These are phyloP conservation scores for Pleoardoris graminearum DNA, from an alignment of 2,329 filamentous ascomycete genomes.

Conservation along the genomic window DNA sequence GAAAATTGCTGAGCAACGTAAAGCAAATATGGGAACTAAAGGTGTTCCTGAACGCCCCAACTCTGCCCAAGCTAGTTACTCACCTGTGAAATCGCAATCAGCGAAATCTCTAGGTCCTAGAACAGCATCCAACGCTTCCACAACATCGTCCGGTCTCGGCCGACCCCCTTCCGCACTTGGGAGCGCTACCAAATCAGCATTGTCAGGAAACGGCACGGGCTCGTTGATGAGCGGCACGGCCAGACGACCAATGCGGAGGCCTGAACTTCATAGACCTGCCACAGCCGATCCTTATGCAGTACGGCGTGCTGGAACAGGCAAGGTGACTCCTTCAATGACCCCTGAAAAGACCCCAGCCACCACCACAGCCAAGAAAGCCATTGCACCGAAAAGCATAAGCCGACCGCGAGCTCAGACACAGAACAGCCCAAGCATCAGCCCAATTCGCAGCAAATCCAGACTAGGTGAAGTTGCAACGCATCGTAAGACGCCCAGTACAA, in stretches of 20 bases:
- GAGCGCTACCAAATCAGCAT: constrained; percentile 36
- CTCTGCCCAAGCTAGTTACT: constrained; percentile 60
- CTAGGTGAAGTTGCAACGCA: constrained; percentile 32
- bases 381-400: constrained; percentile 33
- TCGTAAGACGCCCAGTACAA: constrained; percentile 35
- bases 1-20: constrained; percentile 76
- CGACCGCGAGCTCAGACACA: constrained; percentile 40
- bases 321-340: constrained; percentile 53
- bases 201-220: constrained; percentile 41
- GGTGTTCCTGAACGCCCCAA: constrained; percentile 58
- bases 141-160: constrained; percentile 33
- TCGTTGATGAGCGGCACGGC: constrained; percentile 63
- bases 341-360: constrained; percentile 50
- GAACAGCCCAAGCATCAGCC: constrained; percentile 41
- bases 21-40: constrained; percentile 58
- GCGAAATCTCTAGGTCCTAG: constrained; percentile 39
- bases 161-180: constrained; percentile 45
- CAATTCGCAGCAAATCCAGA: constrained; percentile 43
- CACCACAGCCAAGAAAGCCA: constrained; percentile 44
- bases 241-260: constrained; percentile 52
- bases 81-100: constrained; percentile 48
- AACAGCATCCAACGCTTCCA: constrained; percentile 34
- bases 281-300: constrained; percentile 59
- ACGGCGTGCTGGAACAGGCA: constrained; percentile 38
- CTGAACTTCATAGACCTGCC: constrained; percentile 54